Percentiles rank a stretch among this genome's conserved stretches.
Conservation (phyloP, 768 basidiomycete species). For the Pulveroboletus sp. region DNA sequence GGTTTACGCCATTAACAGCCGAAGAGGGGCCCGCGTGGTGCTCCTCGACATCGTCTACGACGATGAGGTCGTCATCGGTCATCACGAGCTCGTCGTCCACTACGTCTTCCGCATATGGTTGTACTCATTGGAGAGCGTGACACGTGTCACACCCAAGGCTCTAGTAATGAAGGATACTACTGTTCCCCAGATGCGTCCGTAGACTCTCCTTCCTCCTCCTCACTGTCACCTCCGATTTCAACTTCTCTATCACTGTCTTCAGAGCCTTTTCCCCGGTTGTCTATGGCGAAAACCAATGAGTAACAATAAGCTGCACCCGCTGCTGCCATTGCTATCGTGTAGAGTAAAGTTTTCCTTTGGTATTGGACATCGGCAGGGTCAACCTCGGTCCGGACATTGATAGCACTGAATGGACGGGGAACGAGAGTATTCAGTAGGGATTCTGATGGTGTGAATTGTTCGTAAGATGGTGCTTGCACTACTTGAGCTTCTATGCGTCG, state of each 20-base stretch:
- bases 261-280: not conserved
- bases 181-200: constrained; percentile 7
- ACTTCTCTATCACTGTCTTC: not conserved
- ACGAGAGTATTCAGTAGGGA: constrained; percentile 38
- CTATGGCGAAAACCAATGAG: not conserved
- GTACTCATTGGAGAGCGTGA: constrained; percentile 7
- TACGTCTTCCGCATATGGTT: constrained; percentile 1
- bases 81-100: constrained; percentile 3
- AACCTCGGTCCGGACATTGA: constrained; percentile 10
- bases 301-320: constrained; percentile 39
- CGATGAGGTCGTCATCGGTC: constrained; percentile 63
- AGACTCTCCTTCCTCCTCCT: constrained; percentile 15
- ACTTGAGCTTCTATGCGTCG: constrained; percentile 41
- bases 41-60: constrained; percentile 57
- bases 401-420: constrained; percentile 27
- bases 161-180: constrained; percentile 9
- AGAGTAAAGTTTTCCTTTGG: constrained; percentile 51
- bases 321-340: constrained; percentile 45
- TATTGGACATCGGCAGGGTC: constrained; percentile 46
- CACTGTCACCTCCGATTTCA: constrained; percentile 8
- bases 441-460: constrained; percentile 15
- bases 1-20: constrained; percentile 24
- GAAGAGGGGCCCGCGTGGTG: constrained; percentile 38
- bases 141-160: constrained; percentile 11
- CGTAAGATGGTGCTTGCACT: constrained; percentile 27